These are phyloP conservation scores for Entelexis paramagnoliae DNA, from an alignment of 1,139 yeast genomes.

Conservation along the genomic window DNA sequence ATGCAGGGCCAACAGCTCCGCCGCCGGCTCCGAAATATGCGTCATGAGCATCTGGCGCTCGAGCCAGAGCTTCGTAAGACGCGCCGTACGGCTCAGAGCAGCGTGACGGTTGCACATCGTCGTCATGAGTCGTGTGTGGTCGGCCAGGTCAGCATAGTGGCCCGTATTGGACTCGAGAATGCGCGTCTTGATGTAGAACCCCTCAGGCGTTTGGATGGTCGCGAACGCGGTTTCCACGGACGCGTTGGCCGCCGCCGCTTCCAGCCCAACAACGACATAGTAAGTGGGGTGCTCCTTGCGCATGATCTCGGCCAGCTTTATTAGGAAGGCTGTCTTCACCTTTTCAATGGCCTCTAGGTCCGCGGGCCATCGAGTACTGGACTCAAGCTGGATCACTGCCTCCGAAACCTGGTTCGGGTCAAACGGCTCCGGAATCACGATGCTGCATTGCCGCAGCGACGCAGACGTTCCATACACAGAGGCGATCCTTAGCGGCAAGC, in stretches of 20 bases:
- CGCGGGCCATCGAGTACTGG: slow-evolving; percentile 92
- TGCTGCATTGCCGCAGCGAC: slow-evolving; percentile 61
- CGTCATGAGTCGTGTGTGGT: slow-evolving; percentile 71
- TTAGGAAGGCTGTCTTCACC: slow-evolving; percentile 78
- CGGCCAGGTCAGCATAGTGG: slow-evolving; percentile 45
- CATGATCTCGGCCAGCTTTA: slow-evolving; percentile 57
- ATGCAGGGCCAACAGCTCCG: slow-evolving; percentile 71
- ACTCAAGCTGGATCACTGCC: slow-evolving; percentile 74
- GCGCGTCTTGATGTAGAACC: slow-evolving; percentile 68
- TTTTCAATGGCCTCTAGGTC: slow-evolving; percentile 75
- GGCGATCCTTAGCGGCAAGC: slow-evolving; percentile 61
- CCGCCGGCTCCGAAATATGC: slow-evolving; percentile 65
- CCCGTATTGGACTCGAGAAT: slow-evolving; percentile 40
- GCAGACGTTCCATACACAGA: slow-evolving; percentile 60
- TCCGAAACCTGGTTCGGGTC: slow-evolving; percentile 67
- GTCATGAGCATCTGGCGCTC: slow-evolving; percentile 53
- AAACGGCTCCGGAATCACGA: slow-evolving; percentile 73
- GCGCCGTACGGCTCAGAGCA: slow-evolving; percentile 65
- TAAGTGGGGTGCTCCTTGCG: slow-evolving; percentile 42
- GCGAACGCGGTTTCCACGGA: slow-evolving; percentile 37
- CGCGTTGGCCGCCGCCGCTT: slow-evolving; percentile 44
- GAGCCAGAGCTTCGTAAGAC: slow-evolving; percentile 82
- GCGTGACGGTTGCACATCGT: slow-evolving; percentile 64
- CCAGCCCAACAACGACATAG: slow-evolving; percentile 52
- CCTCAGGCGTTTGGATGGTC: slow-evolving; percentile 70